Conservation (phyloP, 1,139 yeast species). For the Saccharomyces pastorianus region DNA sequence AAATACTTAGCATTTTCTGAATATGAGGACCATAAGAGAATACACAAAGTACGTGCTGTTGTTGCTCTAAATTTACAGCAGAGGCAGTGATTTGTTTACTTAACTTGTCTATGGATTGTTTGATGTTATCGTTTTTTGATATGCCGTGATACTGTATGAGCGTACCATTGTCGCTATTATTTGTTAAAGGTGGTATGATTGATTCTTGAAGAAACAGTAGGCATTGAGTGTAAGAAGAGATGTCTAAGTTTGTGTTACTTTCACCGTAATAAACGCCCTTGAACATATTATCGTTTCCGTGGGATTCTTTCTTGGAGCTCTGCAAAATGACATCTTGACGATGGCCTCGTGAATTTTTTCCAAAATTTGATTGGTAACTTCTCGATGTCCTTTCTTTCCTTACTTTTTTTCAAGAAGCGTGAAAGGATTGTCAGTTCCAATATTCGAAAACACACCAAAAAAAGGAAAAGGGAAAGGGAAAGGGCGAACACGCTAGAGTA, state of each 20-base stretch:
- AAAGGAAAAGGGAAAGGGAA: background rate
- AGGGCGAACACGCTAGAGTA: background rate
- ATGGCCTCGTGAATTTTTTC: background rate
- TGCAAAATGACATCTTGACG: background rate
- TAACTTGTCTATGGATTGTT: slow-evolving; percentile 10
- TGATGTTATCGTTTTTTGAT: slow-evolving; percentile 17
- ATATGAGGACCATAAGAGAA: slow-evolving; percentile 26
- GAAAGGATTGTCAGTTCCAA: background rate
- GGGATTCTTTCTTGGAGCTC: background rate
- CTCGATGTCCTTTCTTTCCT: background rate
- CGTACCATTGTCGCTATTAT: background rate
- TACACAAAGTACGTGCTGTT: slow-evolving; percentile 9
- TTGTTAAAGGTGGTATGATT: background rate
- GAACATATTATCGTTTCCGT: background rate
- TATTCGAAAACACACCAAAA: background rate
- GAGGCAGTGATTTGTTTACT: slow-evolving; percentile 1
- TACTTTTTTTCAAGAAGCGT: background rate
- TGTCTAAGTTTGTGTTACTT: background rate
- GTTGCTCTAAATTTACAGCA: background rate
- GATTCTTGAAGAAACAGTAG: background rate
- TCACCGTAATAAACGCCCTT: background rate
- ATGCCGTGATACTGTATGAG: slow-evolving; percentile 4
- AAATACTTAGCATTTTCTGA: slow-evolving; percentile 22
- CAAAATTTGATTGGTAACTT: background rate
- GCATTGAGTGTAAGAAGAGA: background rate